Conservation (phyloP, 768 basidiomycete species). For the Kondoa subrosea region DNA sequence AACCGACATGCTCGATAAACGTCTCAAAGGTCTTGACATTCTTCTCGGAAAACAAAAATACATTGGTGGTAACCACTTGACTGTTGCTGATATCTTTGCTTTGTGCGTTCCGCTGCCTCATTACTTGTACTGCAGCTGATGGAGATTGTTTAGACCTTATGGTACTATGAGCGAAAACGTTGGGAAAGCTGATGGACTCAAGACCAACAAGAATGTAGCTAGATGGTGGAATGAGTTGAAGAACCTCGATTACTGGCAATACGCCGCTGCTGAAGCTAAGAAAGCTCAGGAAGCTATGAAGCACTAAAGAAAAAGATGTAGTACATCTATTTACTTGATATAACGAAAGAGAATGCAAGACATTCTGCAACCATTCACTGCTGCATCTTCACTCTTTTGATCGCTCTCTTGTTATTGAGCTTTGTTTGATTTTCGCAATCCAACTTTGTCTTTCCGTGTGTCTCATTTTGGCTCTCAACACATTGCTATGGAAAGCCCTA, state of each 20-base stretch:
- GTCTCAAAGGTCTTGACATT: not conserved
- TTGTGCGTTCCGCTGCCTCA: not conserved
- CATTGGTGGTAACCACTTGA: not conserved
- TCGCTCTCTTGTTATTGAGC: too few species aligned
- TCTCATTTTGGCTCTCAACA: too few species aligned
- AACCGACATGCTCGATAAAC: not conserved
- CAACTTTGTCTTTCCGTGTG: too few species aligned
- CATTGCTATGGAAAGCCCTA: too few species aligned
- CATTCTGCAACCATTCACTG: too few species aligned
- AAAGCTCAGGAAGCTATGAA: not conserved
- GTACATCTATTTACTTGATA: too few species aligned
- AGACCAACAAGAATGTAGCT: not conserved
- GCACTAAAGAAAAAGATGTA: too few species aligned
- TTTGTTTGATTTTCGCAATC: too few species aligned
- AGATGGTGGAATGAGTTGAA: not conserved
- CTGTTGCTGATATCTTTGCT: not conserved
- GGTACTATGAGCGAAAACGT: not conserved
- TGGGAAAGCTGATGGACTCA: not conserved
- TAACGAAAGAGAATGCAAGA: too few species aligned
- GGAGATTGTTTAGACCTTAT: not conserved
- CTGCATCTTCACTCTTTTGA: too few species aligned
- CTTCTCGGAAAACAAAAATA: not conserved
- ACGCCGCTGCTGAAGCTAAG: not conserved
- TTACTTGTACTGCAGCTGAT: not conserved
- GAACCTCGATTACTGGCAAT: not conserved